phyloP scores from a whole-genome alignment of 2,329 filamentous ascomycete species.

The Phaeosphaeriaceae sp. region DNA sequence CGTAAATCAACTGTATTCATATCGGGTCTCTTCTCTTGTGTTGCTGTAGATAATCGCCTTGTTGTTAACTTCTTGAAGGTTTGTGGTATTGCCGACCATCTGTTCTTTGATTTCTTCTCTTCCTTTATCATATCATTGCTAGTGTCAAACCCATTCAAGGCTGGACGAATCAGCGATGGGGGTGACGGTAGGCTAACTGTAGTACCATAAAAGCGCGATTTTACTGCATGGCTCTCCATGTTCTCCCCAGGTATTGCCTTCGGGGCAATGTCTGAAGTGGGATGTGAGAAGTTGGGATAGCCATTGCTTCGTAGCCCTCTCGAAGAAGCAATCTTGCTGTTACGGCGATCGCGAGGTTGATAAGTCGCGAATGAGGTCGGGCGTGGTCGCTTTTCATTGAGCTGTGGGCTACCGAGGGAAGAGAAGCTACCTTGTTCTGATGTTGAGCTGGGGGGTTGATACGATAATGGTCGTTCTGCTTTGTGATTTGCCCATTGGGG shows the following conservation, averaged over 20 bases:
- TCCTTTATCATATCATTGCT: slow-evolving; percentile 17
- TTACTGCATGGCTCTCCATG: slow-evolving; percentile 29
- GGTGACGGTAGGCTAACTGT: slow-evolving; percentile 30
- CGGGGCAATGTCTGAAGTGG: slow-evolving; percentile 22
- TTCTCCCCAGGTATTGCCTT: slow-evolving; percentile 29
- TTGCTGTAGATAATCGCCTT: slow-evolving; percentile 20
- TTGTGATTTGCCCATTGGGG: slow-evolving; percentile 5
- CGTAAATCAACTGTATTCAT: slow-evolving; percentile 16
- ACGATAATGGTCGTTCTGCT: slow-evolving; percentile 18
- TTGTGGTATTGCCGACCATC: slow-evolving; percentile 34
- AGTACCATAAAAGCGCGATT: slow-evolving; percentile 21
- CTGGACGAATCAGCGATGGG: slow-evolving; percentile 13
- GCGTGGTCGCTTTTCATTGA: slow-evolving; percentile 23
- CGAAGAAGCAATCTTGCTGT: slow-evolving; percentile 38
- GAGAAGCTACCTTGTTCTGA: slow-evolving; percentile 15
- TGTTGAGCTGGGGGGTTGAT: slow-evolving; percentile 17
- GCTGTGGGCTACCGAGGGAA: slow-evolving; percentile 23
- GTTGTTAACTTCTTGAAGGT: slow-evolving; percentile 28
- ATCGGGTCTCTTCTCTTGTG: slow-evolving; percentile 19
- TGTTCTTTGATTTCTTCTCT: slow-evolving; percentile 28
- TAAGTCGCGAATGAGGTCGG: slow-evolving; percentile 35
- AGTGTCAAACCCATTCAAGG: slow-evolving; percentile 10
- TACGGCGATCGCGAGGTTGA: slow-evolving; percentile 31
- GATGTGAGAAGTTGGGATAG: slow-evolving; percentile 33
- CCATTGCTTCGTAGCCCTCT: slow-evolving; percentile 32